phyloP scores from a whole-genome alignment of 805 yeast species.

The Wickerhamomyces bisporus region DNA sequence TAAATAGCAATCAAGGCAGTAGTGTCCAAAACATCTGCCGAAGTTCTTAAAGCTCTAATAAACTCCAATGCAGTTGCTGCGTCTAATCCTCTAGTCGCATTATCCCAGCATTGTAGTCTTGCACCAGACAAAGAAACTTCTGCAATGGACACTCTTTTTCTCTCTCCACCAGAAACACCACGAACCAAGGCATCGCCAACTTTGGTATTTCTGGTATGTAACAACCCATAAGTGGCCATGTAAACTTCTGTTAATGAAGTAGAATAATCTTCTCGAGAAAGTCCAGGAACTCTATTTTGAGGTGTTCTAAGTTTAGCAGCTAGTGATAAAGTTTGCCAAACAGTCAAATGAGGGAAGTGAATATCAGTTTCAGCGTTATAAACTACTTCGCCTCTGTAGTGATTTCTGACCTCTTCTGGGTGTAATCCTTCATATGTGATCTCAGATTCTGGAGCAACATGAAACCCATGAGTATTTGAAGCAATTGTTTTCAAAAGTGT shows the following conservation, averaged over 20 bases:
- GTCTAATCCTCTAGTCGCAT: constrained; percentile 57
- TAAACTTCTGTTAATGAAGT: constrained; percentile 47
- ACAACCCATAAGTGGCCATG: constrained; percentile 42
- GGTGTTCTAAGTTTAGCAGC: constrained; percentile 63
- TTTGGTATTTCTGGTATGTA: constrained; percentile 54
- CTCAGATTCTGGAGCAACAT: constrained; percentile 39
- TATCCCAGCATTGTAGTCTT: constrained; percentile 45
- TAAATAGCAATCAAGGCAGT: constrained; percentile 55
- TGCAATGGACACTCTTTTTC: constrained; percentile 65
- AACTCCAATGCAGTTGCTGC: constrained; percentile 54
- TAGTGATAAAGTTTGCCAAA: constrained; percentile 58
- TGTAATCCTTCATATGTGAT: constrained; percentile 53
- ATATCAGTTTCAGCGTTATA: constrained; percentile 65
- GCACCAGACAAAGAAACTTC: constrained; percentile 47
- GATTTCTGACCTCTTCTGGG: constrained; percentile 42
- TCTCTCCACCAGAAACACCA: constrained; percentile 70
- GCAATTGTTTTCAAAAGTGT: constrained; percentile 58
- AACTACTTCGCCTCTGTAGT: constrained; percentile 66
- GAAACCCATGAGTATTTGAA: constrained; percentile 55
- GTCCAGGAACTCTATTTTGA: constrained; percentile 52
- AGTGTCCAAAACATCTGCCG: constrained; percentile 40
- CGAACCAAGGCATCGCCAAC: constrained; percentile 60
- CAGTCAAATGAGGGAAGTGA: constrained; percentile 66
- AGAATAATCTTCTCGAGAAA: constrained; percentile 50
- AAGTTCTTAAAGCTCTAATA: constrained; percentile 43